phyloP scores from a whole-genome alignment of 1,139 yeast species.

The Sugiyamaella pinicola region DNA sequence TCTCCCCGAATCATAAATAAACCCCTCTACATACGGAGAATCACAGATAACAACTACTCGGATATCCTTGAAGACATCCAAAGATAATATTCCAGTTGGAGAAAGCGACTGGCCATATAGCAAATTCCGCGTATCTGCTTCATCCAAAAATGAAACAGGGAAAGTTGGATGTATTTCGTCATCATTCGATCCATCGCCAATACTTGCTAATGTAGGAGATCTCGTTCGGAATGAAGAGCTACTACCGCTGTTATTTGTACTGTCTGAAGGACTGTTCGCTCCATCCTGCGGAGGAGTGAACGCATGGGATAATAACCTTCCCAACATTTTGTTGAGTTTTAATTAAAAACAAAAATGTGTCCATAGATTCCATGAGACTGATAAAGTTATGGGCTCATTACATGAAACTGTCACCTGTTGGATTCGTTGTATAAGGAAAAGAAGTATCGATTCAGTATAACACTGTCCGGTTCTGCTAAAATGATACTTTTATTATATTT shows the following conservation, averaged over 20 bases:
- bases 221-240: slow-evolving; percentile 14
- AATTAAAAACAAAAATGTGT: too few relatives aligned
- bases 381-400: neutral
- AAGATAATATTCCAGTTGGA: slow-evolving; percentile 20
- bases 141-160: slow-evolving; percentile 36
- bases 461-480: too few relatives aligned
- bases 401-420: too few relatives aligned
- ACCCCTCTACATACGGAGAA: slow-evolving; percentile 28
- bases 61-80: slow-evolving; percentile 31
- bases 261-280: neutral
- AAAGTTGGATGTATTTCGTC: slow-evolving; percentile 17
- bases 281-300: slow-evolving; percentile 16
- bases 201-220: slow-evolving; percentile 6
- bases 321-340: slow-evolving; percentile 24
- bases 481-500: too few relatives aligned
- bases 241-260: neutral
- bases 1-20: slow-evolving; percentile 33
- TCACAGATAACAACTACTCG: slow-evolving; percentile 36
- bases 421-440: too few relatives aligned
- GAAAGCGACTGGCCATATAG: slow-evolving; percentile 33
- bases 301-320: slow-evolving; percentile 26
- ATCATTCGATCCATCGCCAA: slow-evolving; percentile 8
- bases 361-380: neutral
- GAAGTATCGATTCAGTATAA: too few relatives aligned
- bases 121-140: slow-evolving; percentile 35